Percentiles rank a stretch among this genome's conserved stretches.
Conservation (phyloP, 2,329 filamentous ascomycete genomes). For the Coniosporium tulheliwenetii region DNA sequence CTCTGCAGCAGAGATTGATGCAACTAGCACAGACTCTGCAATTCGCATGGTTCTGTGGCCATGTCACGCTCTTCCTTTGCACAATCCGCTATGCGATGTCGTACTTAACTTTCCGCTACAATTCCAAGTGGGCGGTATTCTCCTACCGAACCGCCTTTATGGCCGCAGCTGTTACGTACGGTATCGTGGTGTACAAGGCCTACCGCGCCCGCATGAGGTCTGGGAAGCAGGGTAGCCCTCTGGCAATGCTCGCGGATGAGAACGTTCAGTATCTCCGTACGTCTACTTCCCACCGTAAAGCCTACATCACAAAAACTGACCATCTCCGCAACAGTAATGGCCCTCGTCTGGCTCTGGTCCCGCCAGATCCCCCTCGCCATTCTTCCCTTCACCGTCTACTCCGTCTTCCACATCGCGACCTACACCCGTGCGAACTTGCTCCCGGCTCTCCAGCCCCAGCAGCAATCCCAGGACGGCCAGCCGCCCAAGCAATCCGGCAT, state of each 20-base stretch:
- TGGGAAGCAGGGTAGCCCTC: conserved; percentile 45
- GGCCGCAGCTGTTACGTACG: conserved; percentile 81
- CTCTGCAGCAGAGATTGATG: conserved; percentile 59
- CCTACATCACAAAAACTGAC: conserved; percentile 5
- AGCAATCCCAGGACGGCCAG: conserved; percentile 37
- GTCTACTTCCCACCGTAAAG: background rate
- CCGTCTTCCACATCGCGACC: conserved; percentile 93
- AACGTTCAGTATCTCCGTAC: conserved; percentile 94
- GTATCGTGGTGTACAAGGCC: conserved; percentile 97
- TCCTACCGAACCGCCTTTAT: conserved; percentile 85
- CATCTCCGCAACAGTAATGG: conserved; percentile 50
- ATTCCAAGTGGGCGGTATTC: conserved; percentile 59
- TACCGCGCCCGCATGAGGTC: conserved; percentile 72
- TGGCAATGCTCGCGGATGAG: conserved; percentile 68
- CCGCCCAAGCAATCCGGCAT: conserved; percentile 42
- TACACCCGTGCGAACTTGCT: conserved; percentile 91
- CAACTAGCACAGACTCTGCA: conserved; percentile 78
- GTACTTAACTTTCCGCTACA: conserved; percentile 79
- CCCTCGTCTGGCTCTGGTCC: conserved; percentile 84
- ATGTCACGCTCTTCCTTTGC: conserved; percentile 70
- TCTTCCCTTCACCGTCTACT: conserved; percentile 92
- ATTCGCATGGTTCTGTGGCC: conserved; percentile 59
- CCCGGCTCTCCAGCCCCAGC: conserved; percentile 62
- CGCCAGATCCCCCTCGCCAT: conserved; percentile 82
- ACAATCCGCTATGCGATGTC: conserved; percentile 73